phyloP scores from a whole-genome alignment of 768 basidiomycete species.

The Serpula lacrymans region DNA sequence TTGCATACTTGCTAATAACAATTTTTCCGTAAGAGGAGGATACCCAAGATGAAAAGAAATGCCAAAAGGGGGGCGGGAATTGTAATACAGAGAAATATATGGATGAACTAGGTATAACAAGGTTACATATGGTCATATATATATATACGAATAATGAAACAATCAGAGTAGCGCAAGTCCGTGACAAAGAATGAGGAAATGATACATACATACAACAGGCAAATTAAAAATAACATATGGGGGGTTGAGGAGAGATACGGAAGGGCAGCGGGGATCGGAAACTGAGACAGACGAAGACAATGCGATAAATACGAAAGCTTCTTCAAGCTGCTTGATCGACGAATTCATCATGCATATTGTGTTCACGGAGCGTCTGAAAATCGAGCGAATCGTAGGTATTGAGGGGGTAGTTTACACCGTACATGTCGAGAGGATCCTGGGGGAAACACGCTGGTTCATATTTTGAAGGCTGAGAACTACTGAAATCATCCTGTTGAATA shows the following conservation, averaged over 20 bases:
- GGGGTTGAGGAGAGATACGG: constrained; percentile 3
- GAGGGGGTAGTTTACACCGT: constrained; percentile 2
- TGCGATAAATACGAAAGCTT: neutral
- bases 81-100: too few relatives aligned
- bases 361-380: constrained; percentile 30
- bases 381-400: constrained; percentile 29
- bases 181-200: constrained; percentile 5
- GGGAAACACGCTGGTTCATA: too few relatives aligned
- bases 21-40: too few relatives aligned
- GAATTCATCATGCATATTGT: constrained; percentile 14
- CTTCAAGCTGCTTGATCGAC: constrained; percentile 21
- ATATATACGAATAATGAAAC: constrained; percentile 8
- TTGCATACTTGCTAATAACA: too few relatives aligned
- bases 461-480: too few relatives aligned
- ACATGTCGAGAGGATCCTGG: constrained; percentile 16
- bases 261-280: too few relatives aligned
- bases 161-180: neutral
- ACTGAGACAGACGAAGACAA: too few relatives aligned
- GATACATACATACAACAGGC: constrained; percentile 24
- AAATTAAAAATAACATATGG: constrained; percentile 19
- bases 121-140: constrained; percentile 7
- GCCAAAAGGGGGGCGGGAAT: too few relatives aligned
- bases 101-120: constrained; percentile 8
- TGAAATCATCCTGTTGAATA: too few relatives aligned
- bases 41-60: too few relatives aligned